These are phyloP conservation scores for Xylaria nigripes DNA, from an alignment of 495 filamentous ascomycete genomes.

Conservation along the genomic window DNA sequence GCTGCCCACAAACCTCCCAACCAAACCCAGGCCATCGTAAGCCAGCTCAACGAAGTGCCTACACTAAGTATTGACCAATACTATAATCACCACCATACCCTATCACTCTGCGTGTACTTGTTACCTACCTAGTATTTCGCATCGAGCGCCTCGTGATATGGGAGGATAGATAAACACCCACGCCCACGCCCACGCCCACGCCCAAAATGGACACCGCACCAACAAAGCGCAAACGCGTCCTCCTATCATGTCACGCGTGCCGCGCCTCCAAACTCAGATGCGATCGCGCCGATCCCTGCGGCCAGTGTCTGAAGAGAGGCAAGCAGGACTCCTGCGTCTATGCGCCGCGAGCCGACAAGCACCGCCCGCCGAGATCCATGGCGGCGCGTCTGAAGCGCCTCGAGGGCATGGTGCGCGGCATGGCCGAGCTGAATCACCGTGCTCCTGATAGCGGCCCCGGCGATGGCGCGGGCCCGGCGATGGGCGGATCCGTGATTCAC, in stretches of 20 bases:
- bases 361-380: conserved; percentile 36
- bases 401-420: conserved; percentile 44
- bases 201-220: conserved; percentile 1
- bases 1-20: too few relatives aligned
- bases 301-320: conserved; percentile 40
- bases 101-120: too few relatives aligned
- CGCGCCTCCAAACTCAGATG: conserved; percentile 39
- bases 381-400: conserved; percentile 44
- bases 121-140: too few relatives aligned
- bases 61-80: too few relatives aligned
- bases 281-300: conserved; percentile 26
- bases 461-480: background rate
- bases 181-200: too few relatives aligned
- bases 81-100: too few relatives aligned
- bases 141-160: too few relatives aligned
- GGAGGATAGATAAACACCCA: too few relatives aligned
- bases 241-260: conserved; percentile 36
- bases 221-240: conserved; percentile 30
- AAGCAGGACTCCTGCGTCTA: conserved; percentile 36
- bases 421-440: conserved; percentile 27
- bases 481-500: conserved; percentile 27
- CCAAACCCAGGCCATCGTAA: too few relatives aligned
- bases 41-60: too few relatives aligned
- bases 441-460: conserved; percentile 10
- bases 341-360: conserved; percentile 34